These are phyloP conservation scores for Chlorophyllum brunneum DNA, from an alignment of 768 basidiomycete species.

Conservation along the genomic window DNA sequence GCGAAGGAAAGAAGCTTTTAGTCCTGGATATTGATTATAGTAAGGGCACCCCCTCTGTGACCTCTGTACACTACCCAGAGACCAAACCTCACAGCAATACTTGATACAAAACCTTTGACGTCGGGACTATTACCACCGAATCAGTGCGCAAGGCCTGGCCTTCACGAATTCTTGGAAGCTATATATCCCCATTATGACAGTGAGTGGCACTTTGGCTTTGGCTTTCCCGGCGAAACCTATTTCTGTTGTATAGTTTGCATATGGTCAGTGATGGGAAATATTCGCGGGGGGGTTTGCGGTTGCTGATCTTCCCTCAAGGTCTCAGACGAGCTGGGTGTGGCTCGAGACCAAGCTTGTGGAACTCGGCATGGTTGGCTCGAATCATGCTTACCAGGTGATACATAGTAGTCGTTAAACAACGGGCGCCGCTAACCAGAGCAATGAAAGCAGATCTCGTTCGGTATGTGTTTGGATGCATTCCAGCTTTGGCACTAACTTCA, in stretches of 20 bases:
- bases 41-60: constrained; percentile 25
- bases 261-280: constrained; percentile 44
- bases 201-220: constrained; percentile 21
- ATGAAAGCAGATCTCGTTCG: constrained; percentile 54
- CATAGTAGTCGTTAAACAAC: constrained; percentile 3
- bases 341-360: constrained; percentile 85
- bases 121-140: constrained; percentile 72
- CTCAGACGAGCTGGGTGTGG: constrained; percentile 88
- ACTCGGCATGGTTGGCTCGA: constrained; percentile 75
- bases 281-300: neutral
- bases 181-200: constrained; percentile 83
- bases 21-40: constrained; percentile 91
- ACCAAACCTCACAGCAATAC: constrained; percentile 49
- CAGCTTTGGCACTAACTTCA: neutral
- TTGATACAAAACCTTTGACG: constrained; percentile 84
- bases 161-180: constrained; percentile 81
- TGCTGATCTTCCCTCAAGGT: constrained; percentile 39
- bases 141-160: constrained; percentile 78
- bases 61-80: constrained; percentile 3
- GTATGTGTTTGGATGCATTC: constrained; percentile 25
- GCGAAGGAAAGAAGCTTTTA: constrained; percentile 74
- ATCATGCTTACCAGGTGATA: constrained; percentile 65
- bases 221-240: neutral
- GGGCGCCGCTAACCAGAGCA: neutral
- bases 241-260: constrained; percentile 55